Conservation (phyloP, 179 eudicot genomes). For the Nepenthes alata region DNA sequence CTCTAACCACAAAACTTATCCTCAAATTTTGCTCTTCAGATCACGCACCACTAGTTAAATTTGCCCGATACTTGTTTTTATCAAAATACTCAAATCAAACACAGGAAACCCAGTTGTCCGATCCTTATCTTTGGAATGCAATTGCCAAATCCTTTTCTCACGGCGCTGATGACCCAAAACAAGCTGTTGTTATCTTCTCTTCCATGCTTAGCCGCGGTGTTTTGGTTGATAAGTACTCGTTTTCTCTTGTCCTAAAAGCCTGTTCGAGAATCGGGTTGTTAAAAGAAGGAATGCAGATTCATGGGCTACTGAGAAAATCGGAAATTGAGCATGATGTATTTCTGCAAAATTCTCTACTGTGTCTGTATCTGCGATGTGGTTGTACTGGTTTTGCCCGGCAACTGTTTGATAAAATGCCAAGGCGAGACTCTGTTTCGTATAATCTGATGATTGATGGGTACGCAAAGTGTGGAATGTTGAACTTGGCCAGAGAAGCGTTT, state of each 20-base stretch:
- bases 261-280: constrained; percentile 39
- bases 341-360: constrained; percentile 53
- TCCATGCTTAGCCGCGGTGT: constrained; percentile 45
- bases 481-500: constrained; percentile 40
- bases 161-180: constrained; percentile 25
- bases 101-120: constrained; percentile 5
- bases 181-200: constrained; percentile 23
- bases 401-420: constrained; percentile 50
- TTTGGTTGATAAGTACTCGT: constrained; percentile 48
- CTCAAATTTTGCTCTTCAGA: constrained; percentile 36
- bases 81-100: constrained; percentile 9
- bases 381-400: constrained; percentile 34
- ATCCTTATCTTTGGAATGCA: constrained; percentile 59
- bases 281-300: constrained; percentile 64
- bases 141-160: constrained; percentile 46
- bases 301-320: constrained; percentile 44
- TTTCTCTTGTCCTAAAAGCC: constrained; percentile 58
- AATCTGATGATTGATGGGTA: constrained; percentile 72
- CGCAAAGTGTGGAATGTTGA: constrained; percentile 46
- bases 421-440: constrained; percentile 47
- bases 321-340: constrained; percentile 48
- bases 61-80: constrained; percentile 43
- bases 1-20: constrained; percentile 50
- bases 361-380: constrained; percentile 45
- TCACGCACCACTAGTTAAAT: constrained; percentile 25